These are phyloP conservation scores for Picea abies DNA, from an alignment of 83 land plant genomes.

Conservation along the genomic window DNA sequence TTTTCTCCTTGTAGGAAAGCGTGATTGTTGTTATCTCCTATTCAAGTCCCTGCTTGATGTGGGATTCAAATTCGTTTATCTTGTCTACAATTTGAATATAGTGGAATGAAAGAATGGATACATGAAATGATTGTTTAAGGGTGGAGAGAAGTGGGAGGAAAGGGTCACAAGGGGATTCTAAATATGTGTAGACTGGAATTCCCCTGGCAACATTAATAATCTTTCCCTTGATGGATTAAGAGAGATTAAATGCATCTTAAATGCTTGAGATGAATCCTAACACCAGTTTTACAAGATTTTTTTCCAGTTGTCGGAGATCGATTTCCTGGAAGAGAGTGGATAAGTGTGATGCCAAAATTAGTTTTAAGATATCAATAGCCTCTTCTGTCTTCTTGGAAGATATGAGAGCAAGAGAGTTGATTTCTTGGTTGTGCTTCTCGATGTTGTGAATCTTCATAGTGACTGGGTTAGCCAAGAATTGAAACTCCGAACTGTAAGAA, in stretches of 20 bases:
- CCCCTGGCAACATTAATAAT: not conserved
- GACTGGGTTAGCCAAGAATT: slow-evolving; percentile 35
- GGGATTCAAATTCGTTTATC: not conserved
- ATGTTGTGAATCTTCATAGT: slow-evolving; percentile 68
- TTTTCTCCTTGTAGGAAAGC: not conserved
- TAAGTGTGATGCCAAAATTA: slow-evolving; percentile 19
- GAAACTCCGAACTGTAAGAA: slow-evolving; percentile 42
- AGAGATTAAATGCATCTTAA: not conserved
- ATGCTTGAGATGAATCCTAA: not conserved
- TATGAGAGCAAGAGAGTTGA: slow-evolving; percentile 73
- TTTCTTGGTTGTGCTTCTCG: slow-evolving; percentile 75
- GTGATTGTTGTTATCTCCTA: not conserved
- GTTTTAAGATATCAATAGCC: slow-evolving; percentile 67
- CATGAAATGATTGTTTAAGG: not conserved
- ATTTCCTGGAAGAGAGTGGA: slow-evolving; percentile 68
- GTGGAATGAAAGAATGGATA: not conserved
- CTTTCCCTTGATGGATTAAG: not conserved
- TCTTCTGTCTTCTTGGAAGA: slow-evolving; percentile 73
- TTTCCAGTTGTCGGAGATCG: slow-evolving; percentile 68
- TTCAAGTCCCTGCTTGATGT: not conserved
- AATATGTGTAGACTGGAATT: too few species aligned
- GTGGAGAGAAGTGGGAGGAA: too few species aligned
- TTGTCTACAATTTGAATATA: not conserved
- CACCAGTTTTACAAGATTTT: not conserved
- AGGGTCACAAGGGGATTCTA: too few species aligned